Evolutionary conservation across 495 filamentous ascomycete species (phyloP).

Genomic region (Podospora bellae-mahoneyi): DNA sequence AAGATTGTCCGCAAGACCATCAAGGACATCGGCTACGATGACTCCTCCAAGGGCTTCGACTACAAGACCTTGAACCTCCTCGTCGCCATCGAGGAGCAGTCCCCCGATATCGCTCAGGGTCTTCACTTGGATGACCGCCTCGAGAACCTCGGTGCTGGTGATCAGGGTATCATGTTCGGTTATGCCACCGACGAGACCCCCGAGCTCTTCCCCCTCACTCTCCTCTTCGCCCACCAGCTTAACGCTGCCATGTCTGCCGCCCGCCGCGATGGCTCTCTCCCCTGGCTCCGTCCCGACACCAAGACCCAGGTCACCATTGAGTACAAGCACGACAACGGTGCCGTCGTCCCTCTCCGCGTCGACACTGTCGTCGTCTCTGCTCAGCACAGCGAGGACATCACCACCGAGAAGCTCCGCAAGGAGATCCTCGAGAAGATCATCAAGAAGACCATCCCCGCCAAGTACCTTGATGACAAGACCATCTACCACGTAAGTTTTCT

Average conservation of each 20-base stretch:
- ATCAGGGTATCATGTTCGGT: constrained; percentile 99
- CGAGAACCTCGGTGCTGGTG: constrained; percentile 96
- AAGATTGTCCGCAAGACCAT: constrained; percentile 92
- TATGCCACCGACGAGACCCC: constrained; percentile 99
- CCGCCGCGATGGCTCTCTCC: constrained; percentile 77
- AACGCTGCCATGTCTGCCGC: constrained; percentile 89
- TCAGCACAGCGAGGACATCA: constrained; percentile 85
- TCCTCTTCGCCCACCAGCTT: constrained; percentile 91
- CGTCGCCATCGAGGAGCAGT: constrained; percentile 99
- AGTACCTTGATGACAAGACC: constrained; percentile 88
- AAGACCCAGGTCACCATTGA: constrained; percentile 99
- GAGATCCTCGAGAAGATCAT: constrained; percentile 98
- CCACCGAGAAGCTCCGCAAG: constrained; percentile 88
- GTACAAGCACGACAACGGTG: constrained; percentile 94
- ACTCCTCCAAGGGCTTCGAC: constrained; percentile 96
- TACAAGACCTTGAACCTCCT: constrained; percentile 99
- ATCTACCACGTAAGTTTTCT: constrained; percentile 74
- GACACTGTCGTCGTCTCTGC: constrained; percentile 96
- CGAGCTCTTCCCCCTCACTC: constrained; percentile 89
- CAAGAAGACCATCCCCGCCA: constrained; percentile 83
- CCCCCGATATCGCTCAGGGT: constrained; percentile 97
- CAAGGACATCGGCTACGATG: constrained; percentile 98
- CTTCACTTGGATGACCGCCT: constrained; percentile 94
- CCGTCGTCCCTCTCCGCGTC: constrained; percentile 85
- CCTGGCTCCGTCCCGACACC: constrained; percentile 96